Percentiles rank a stretch among this genome's conserved stretches.
Conservation (phyloP, 75 land plant genomes). For the Pinus tabuliformis region DNA sequence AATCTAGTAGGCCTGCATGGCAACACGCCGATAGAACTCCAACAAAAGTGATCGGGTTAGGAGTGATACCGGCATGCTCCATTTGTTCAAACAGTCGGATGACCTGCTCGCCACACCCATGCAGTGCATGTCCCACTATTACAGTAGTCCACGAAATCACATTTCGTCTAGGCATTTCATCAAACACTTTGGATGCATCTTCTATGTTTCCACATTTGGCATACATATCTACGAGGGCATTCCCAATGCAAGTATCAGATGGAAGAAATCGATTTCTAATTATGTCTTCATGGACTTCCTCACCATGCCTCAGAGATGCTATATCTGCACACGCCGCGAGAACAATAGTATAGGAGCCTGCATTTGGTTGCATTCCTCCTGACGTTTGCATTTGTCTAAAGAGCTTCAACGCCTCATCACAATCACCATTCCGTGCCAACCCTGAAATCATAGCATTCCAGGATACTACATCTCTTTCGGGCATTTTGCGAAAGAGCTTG, state of each 20-base stretch:
- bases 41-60: constrained; percentile 27
- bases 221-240: constrained; percentile 42
- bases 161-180: constrained; percentile 17
- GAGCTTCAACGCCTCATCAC: constrained; percentile 11
- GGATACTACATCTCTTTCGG: constrained; percentile 8
- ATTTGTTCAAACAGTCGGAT: constrained; percentile 15
- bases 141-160: constrained; percentile 35
- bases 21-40: constrained; percentile 25
- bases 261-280: constrained; percentile 9
- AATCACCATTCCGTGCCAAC: background rate
- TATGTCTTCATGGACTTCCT: constrained; percentile 22
- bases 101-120: constrained; percentile 25
- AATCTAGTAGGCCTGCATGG: constrained; percentile 22
- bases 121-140: constrained; percentile 24
- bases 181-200: constrained; percentile 29
- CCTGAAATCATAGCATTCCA: constrained; percentile 19
- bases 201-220: constrained; percentile 35
- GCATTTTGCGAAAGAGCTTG: constrained; percentile 3
- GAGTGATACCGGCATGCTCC: constrained; percentile 13
- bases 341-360: constrained; percentile 6
- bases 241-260: constrained; percentile 16
- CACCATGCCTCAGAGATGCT: constrained; percentile 17
- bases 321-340: constrained; percentile 13
- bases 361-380: constrained; percentile 10
- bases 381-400: constrained; percentile 12